phyloP scores from a whole-genome alignment of 352 stramenopile species.

The Thraustochytrium striatum region DNA sequence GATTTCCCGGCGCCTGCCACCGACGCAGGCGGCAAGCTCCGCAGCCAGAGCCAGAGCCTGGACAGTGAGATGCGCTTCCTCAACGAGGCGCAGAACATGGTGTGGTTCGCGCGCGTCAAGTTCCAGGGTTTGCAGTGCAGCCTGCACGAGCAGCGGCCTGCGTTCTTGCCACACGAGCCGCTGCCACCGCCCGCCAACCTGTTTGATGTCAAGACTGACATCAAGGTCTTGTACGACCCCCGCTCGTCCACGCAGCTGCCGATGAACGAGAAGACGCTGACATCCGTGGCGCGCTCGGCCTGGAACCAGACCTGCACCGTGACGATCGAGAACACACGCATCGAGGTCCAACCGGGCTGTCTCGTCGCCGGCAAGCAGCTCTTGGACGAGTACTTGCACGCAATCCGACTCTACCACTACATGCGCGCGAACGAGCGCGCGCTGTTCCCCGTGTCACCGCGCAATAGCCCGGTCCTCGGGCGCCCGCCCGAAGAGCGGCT shows the following conservation, averaged over 20 bases:
- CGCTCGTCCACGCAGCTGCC: not conserved
- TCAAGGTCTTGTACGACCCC: constrained; percentile 44
- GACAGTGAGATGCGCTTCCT: not conserved
- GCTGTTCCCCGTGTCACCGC: not conserved
- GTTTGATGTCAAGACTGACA: constrained; percentile 27
- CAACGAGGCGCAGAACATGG: not conserved
- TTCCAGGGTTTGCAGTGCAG: constrained; percentile 39
- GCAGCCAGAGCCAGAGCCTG: not conserved
- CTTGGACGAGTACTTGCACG: constrained; percentile 25
- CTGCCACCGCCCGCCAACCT: not conserved
- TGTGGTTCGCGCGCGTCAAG: constrained; percentile 37
- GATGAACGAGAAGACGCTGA: not conserved
- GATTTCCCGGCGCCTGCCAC: not conserved
- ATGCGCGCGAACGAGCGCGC: constrained; percentile 38
- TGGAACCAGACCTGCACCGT: constrained; percentile 49
- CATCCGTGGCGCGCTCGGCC: not conserved
- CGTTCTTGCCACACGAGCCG: too few relatives aligned
- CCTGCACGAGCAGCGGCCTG: not conserved
- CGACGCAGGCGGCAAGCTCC: not conserved
- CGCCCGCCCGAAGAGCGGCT: not conserved
- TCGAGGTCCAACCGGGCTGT: constrained; percentile 38
- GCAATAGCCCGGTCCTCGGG: too few relatives aligned
- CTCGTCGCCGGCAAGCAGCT: not conserved
- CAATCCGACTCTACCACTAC: constrained; percentile 45
- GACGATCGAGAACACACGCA: constrained; percentile 25